Percentiles rank a stretch among this genome's conserved stretches.
Conservation (phyloP, 1,284 basidiomycete genomes). For the Malassezia arunalokei region DNA sequence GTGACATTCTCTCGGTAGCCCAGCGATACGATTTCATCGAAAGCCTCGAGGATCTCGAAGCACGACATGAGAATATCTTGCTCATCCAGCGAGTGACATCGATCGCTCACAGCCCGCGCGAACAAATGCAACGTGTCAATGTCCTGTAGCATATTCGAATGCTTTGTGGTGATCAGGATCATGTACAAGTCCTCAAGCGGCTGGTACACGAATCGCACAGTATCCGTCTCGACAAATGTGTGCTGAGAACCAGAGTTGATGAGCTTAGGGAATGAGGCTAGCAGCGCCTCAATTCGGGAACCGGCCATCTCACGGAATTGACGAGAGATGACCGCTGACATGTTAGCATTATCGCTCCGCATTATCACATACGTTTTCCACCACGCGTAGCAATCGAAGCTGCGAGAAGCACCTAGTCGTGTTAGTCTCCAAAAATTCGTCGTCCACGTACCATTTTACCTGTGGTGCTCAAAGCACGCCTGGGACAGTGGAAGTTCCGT, state of each 20-base stretch:
- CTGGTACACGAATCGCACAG: slow-evolving; percentile 82
- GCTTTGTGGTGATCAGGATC: slow-evolving; percentile 93
- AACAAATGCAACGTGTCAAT: slow-evolving; percentile 91
- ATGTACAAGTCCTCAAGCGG: slow-evolving; percentile 97
- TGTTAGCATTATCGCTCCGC: not conserved
- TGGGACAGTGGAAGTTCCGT: not conserved
- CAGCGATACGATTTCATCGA: slow-evolving; percentile 89
- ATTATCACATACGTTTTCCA: slow-evolving; percentile 60
- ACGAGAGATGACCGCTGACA: slow-evolving; percentile 78
- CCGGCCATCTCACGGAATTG: slow-evolving; percentile 90
- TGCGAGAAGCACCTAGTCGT: slow-evolving; percentile 66
- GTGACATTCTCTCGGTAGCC: slow-evolving; percentile 91
- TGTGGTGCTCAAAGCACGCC: not conserved
- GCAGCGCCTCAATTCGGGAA: slow-evolving; percentile 81
- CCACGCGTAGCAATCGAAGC: slow-evolving; percentile 87
- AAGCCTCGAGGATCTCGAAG: slow-evolving; percentile 89
- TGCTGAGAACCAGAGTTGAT: slow-evolving; percentile 95
- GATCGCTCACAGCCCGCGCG: slow-evolving; percentile 81
- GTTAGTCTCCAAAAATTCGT: not conserved
- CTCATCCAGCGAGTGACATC: slow-evolving; percentile 64
- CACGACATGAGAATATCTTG: slow-evolving; percentile 77
- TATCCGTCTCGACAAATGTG: slow-evolving; percentile 57
- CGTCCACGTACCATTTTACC: slow-evolving; percentile 10
- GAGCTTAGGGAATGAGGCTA: slow-evolving; percentile 93
- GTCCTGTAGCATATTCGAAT: slow-evolving; percentile 94